Base-by-base conservation (phyloP, 441 rosid species). In the Dalechampia spathulata region DNA sequence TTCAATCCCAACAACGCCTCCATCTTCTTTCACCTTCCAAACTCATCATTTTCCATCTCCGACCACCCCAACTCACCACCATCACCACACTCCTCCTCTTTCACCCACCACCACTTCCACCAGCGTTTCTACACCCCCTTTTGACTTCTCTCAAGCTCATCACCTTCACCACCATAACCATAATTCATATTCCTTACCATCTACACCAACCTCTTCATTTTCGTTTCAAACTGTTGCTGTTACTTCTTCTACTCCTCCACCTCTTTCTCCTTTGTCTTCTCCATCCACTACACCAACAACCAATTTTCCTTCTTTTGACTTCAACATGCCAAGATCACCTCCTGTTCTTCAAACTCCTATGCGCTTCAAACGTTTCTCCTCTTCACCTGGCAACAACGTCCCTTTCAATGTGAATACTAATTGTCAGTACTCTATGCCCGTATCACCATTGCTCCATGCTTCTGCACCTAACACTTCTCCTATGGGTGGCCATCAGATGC, bases 301-400 rank as follows among this genome's bases (percentile, higher is more conserved):
- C 44, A 34, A 6, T 56, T 74, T 63, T 58, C 63, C 77, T 0
- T 82, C 75, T 50, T 75, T 77, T 25, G 74, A 76, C 63, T 56
- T 72, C 66, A 71, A 71, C 61, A 54, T 70, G 61, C 75, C 74
- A 5, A 66, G 83, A 64, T 34, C 82, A 2, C 78, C 90, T 16
- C 86, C 91, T 27, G 52, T 69, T 47, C 84, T 80, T 20, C 84
- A 75, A 41, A 61, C 76, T 28, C 79, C 86, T 14, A 53, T 58
- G 1, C 71, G 76, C n/a, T 64, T 75, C 46, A 85, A 73, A 58
- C 78, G 83, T 25, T 68, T 65, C 57, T 50, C 64, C 11, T 60
- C 57, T 6, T 12, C 39, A 6, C 49, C 47, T n/a, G n/a, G n/a
- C n/a, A n/a, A n/a, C 22, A 22, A 26, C 7, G 44, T 41, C 44